Conservation (phyloP, 768 basidiomycete genomes). For the Hortiboletus campestris region DNA sequence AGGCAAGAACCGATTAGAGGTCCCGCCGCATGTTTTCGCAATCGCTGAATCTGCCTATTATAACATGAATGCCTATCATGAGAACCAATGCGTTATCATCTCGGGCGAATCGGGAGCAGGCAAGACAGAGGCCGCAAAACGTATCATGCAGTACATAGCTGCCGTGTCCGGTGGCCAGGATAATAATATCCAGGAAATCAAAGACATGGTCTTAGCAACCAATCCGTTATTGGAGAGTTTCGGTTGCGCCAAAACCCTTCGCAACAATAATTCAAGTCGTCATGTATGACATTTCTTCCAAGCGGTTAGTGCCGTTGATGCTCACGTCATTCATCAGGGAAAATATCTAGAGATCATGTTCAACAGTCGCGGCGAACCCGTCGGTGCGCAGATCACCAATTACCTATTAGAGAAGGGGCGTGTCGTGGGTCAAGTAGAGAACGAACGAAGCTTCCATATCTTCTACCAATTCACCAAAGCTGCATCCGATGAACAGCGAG, state of each 20-base stretch:
- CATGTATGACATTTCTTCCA: conserved; percentile 64
- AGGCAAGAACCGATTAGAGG: conserved; percentile 97
- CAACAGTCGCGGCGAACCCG: conserved; percentile 86
- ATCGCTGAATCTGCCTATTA: conserved; percentile 98
- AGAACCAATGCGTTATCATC: conserved; percentile 99
- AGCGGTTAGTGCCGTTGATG: background rate
- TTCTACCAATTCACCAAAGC: conserved; percentile 99
- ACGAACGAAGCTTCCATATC: conserved; percentile 97
- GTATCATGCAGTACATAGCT: conserved; percentile 99
- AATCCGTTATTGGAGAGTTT: conserved; percentile 98
- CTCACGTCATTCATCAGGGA: conserved; percentile 53
- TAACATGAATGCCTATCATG: conserved; percentile 98
- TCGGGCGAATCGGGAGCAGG: conserved; percentile 99
- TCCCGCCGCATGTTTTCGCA: conserved; percentile 95
- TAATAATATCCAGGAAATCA: conserved; percentile 93
- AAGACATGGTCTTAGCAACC: conserved; percentile 99
- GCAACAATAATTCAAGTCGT: conserved; percentile 98
- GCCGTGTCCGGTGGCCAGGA: conserved; percentile 89
- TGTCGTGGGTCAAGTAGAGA: conserved; percentile 94
- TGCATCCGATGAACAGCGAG: conserved; percentile 84
- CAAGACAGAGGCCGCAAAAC: conserved; percentile 98
- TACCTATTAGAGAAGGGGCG: conserved; percentile 96
- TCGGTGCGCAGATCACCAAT: conserved; percentile 98
- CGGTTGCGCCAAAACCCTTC: conserved; percentile 96
- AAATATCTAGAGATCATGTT: conserved; percentile 99